Percentiles rank a stretch among this genome's conserved stretches.
Evolutionary conservation across 2,329 filamentous ascomycete species (phyloP).

Genomic region (Beauveria medogensis): DNA sequence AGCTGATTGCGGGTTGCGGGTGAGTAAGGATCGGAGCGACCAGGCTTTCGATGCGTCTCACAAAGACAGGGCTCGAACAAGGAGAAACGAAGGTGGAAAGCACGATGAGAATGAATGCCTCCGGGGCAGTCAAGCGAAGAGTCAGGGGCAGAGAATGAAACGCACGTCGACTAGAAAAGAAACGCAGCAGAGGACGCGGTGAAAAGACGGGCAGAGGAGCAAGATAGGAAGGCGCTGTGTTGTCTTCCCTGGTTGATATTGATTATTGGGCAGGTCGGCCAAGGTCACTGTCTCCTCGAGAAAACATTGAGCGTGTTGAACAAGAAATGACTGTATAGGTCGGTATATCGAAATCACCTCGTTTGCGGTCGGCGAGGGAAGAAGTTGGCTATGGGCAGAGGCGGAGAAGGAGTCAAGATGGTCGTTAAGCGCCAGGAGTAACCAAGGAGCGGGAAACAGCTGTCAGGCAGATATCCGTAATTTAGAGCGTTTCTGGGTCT

Average conservation of each 20-base stretch:
- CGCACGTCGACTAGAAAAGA: slow-evolving; percentile 1
- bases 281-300: neutral
- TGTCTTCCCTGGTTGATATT: neutral
- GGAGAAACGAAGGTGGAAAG: slow-evolving; percentile 14
- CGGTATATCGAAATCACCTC: neutral
- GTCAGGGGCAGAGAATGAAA: neutral
- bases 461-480: neutral
- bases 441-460: neutral
- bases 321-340: neutral
- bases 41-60: neutral
- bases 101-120: slow-evolving; percentile 1
- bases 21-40: slow-evolving; percentile 11
- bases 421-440: slow-evolving; percentile 5
- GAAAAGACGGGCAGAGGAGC: neutral
- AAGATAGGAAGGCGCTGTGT: neutral
- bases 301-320: slow-evolving; percentile 1
- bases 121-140: slow-evolving; percentile 9
- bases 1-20: neutral
- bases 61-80: neutral
- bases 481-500: neutral
- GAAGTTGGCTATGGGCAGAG: slow-evolving; percentile 15
- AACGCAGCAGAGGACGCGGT: slow-evolving; percentile 5
- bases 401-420: neutral
- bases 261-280: neutral
- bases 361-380: slow-evolving; percentile 12